Base-by-base conservation (phyloP, 176 grass and related monocot genomes). In the Dendrocalamus sinicus region DNA sequence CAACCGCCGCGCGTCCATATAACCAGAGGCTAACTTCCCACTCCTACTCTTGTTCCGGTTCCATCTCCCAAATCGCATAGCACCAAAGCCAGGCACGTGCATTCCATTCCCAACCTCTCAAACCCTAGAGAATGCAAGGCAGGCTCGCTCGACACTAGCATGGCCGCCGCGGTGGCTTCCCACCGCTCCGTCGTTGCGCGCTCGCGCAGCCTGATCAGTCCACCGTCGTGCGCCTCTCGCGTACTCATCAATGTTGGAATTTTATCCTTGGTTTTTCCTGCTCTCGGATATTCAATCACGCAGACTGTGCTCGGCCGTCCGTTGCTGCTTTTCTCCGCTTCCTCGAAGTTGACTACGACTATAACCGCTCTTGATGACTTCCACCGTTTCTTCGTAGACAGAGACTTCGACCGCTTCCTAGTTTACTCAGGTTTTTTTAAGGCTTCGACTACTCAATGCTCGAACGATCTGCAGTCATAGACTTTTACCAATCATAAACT, bases 91-190 rank as follows among this genome's bases (percentile, higher is more conserved):
- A 19, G n/a, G 2, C 28, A 22, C 19, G 7, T 19, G 39, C 13
- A 1, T 54, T 59, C 14, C n/a, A 45, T 53, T 47, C 37, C 35
- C 12, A 22, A n/a, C 52, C n/a, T 23, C 35, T 12, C 14, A 35
- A 39, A 19, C 12, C 24, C 6, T 51, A 30, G 23, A 26, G 12
- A 64, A 52, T 7, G 53, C 19, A 57, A 57, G 19, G 53, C 53
- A 57, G 19, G 53, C 53, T 57, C 16, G 52, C 52, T 54, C 16
- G 17, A 20, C 2, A 13, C 7, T 17, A 37, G 12, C 54, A 86
- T 86, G 76, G 66, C 75, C 67, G 55, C 57, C 2, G 32, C 59
- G 8, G 46, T 54, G 5, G 17, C 17, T 67, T 66, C 46, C 83
- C 17, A 57, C 5, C 6, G 43, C 6, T 19, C 44, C 1, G 53